phyloP scores from a whole-genome alignment of 108 stramenopile species.

The Skeletonema marinoi region DNA sequence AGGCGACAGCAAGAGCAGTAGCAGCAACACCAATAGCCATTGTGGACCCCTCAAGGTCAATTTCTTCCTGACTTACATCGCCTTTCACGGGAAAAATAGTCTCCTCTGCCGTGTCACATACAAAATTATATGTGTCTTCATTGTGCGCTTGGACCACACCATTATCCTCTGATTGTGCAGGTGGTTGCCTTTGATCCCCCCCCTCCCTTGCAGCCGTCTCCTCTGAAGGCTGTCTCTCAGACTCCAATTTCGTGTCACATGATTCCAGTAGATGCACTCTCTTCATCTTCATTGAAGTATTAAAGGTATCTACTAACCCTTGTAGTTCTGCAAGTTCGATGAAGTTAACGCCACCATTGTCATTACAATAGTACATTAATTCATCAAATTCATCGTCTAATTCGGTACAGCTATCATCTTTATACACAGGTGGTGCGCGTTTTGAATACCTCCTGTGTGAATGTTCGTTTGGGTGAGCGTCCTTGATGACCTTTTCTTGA shows the following conservation, averaged over 20 bases:
- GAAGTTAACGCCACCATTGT: background rate
- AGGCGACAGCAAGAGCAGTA: background rate
- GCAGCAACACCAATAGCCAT: background rate
- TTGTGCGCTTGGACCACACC: background rate
- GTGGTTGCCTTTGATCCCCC: background rate
- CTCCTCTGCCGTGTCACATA: background rate
- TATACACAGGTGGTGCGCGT: background rate
- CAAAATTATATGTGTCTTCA: background rate
- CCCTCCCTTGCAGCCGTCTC: background rate
- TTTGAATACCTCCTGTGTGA: background rate
- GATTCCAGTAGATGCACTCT: background rate
- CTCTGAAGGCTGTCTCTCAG: background rate
- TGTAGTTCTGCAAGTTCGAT: background rate
- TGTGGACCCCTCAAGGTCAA: background rate
- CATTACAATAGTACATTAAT: background rate
- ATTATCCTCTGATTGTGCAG: background rate
- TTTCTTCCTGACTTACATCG: background rate
- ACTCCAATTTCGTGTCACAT: background rate
- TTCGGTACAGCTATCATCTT: background rate
- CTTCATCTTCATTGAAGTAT: background rate
- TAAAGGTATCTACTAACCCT: background rate
- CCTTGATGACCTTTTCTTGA: background rate
- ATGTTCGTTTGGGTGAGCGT: background rate
- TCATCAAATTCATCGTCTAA: background rate
- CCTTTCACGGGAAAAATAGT: background rate